Conservation (phyloP, 306 rosid genomes). For the Pueraria montana region DNA sequence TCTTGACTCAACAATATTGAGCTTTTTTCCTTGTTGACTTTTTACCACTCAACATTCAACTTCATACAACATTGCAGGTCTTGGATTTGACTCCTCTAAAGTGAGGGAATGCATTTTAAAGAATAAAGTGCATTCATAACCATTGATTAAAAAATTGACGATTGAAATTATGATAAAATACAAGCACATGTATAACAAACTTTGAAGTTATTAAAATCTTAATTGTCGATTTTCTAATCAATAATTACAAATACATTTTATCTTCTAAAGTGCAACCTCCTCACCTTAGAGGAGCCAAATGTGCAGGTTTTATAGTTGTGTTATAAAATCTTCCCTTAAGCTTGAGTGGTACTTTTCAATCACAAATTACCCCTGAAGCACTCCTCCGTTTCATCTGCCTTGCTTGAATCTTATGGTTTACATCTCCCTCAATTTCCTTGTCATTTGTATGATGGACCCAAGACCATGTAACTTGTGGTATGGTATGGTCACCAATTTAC, state of each 20-base stretch:
- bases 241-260: not conserved
- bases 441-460: slow-evolving; percentile 4
- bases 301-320: not conserved
- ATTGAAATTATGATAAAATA: not conserved
- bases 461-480: not conserved
- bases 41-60: not conserved
- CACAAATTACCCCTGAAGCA: not conserved
- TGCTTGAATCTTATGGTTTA: not conserved
- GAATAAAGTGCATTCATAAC: not conserved
- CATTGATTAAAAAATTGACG: not conserved
- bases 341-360: not conserved
- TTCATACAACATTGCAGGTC: not conserved
- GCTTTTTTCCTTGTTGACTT: not conserved
- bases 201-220: too few species aligned
- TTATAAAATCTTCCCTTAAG: not conserved
- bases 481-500: not conserved
- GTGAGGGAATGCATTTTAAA: not conserved
- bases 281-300: not conserved
- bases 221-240: not conserved
- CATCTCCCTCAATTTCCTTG: not conserved
- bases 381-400: not conserved
- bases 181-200: not conserved
- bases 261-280: not conserved
- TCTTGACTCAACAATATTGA: not conserved
- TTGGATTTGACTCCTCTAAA: not conserved